These are phyloP conservation scores for Lentinula boryana DNA, from an alignment of 768 basidiomycete species.

Conservation along the genomic window DNA sequence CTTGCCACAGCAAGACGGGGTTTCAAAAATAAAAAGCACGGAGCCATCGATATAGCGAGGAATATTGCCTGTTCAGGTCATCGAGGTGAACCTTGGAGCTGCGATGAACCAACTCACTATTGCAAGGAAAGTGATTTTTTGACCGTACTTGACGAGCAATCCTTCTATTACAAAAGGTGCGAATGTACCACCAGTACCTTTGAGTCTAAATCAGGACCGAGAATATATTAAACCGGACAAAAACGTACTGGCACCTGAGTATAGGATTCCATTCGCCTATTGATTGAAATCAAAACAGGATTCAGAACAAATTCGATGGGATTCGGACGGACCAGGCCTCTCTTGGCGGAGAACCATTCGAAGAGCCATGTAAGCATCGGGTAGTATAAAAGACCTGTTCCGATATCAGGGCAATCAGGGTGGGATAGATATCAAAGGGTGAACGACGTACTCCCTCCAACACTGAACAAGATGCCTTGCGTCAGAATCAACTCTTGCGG, in stretches of 20 bases:
- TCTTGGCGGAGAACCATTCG: conserved; percentile 12
- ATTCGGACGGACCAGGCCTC: conserved; percentile 9
- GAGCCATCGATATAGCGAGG: conserved; percentile 5
- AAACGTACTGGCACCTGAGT: conserved; percentile 11
- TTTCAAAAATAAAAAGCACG: conserved; percentile 10
- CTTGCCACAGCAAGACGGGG: neutral
- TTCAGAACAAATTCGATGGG: neutral
- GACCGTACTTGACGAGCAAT: conserved; percentile 8
- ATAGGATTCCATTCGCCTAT: conserved; percentile 13
- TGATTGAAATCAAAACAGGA: neutral
- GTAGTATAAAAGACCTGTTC: conserved; percentile 11
- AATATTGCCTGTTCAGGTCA: conserved; percentile 4
- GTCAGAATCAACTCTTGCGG: conserved; percentile 13
- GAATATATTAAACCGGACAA: neutral
- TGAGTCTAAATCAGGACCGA: neutral
- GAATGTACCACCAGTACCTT: conserved; percentile 10
- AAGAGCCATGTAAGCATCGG: conserved; percentile 12
- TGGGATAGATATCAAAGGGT: neutral
- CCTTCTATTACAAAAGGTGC: conserved; percentile 10
- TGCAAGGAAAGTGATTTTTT: conserved; percentile 5
- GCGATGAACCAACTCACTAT: conserved; percentile 2
- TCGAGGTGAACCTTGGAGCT: neutral
- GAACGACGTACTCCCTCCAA: conserved; percentile 18
- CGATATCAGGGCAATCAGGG: neutral
- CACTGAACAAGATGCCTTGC: conserved; percentile 21